Evolutionary conservation across 352 stramenopile species (phyloP).

Genomic region (Phytophthora citrophthora): DNA sequence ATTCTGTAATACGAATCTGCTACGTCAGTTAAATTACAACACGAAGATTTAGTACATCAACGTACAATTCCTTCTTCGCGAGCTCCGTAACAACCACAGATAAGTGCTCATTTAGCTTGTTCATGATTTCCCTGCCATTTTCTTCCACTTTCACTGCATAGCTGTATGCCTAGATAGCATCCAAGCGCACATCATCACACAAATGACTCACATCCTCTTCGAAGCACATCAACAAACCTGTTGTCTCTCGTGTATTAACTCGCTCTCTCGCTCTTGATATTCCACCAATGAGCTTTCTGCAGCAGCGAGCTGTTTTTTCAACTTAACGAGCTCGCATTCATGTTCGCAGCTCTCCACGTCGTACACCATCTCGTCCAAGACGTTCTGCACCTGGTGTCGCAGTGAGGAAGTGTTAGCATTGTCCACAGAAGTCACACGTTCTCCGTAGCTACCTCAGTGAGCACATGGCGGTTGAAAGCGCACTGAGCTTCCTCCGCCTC

Average conservation of each 20-base stretch:
- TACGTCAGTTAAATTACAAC: neutral
- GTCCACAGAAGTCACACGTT: too few relatives aligned
- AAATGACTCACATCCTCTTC: neutral
- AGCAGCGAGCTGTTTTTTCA: slow-evolving; percentile 45
- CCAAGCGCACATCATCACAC: slow-evolving; percentile 2
- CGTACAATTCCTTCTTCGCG: slow-evolving; percentile 67
- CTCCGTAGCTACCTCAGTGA: slow-evolving; percentile 46
- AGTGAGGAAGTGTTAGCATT: neutral
- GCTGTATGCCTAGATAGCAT: slow-evolving; percentile 50
- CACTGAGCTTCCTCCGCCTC: slow-evolving; percentile 53
- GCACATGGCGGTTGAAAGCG: slow-evolving; percentile 43
- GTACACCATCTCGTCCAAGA: slow-evolving; percentile 85
- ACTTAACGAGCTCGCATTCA: slow-evolving; percentile 51
- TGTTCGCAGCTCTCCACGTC: slow-evolving; percentile 77
- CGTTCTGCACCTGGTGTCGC: slow-evolving; percentile 52
- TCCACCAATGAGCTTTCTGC: slow-evolving; percentile 46
- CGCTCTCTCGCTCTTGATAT: slow-evolving; percentile 63
- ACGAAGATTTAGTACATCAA: neutral
- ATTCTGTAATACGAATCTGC: slow-evolving; percentile 34
- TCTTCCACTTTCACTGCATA: slow-evolving; percentile 58
- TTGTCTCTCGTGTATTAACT: slow-evolving; percentile 67
- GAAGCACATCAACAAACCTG: slow-evolving; percentile 38
- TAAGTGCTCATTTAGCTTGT: slow-evolving; percentile 58
- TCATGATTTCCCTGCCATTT: slow-evolving; percentile 49
- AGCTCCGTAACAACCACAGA: slow-evolving; percentile 61